phyloP scores from a whole-genome alignment of 1,284 basidiomycete genomes.

The Ceratobasidium papillatum region DNA sequence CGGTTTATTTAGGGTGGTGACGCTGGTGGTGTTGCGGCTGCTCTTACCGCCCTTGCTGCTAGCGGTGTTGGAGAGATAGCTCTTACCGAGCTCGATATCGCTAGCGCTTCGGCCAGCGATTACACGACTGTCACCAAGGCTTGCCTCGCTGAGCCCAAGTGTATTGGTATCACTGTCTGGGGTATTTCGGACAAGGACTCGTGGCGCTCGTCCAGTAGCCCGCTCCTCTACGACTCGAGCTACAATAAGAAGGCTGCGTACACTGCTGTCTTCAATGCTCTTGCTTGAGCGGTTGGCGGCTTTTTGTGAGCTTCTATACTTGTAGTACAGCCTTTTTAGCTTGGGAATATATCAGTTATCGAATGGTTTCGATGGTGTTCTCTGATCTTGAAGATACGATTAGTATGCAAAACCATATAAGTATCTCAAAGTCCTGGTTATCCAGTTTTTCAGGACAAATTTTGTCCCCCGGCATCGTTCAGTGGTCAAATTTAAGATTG shows the following conservation, averaged over 20 bases:
- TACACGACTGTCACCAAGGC: constrained; percentile 60
- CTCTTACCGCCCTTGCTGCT: constrained; percentile 43
- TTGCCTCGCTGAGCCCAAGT: constrained; percentile 57
- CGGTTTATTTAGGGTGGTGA: constrained; percentile 3
- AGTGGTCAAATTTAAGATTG: too few species aligned
- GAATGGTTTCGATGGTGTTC: too few species aligned
- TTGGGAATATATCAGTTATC: too few species aligned
- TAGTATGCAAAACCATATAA: too few species aligned
- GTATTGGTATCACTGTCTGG: constrained; percentile 58
- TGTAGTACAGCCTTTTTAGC: too few species aligned
- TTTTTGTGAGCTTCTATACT: background rate
- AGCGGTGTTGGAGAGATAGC: constrained; percentile 44
- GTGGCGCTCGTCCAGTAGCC: constrained; percentile 56
- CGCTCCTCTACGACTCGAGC: constrained; percentile 58
- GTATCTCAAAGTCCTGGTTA: too few species aligned
- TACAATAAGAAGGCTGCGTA: constrained; percentile 61
- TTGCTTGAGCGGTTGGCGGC: constrained; percentile 17
- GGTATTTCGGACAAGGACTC: constrained; percentile 52
- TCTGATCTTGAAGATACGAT: too few species aligned
- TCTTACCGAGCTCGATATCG: constrained; percentile 47
- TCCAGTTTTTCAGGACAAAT: too few species aligned
- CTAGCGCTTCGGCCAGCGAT: constrained; percentile 50
- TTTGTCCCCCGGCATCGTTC: too few species aligned
- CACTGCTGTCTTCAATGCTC: constrained; percentile 54
- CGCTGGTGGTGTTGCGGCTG: constrained; percentile 33